Conservation (phyloP, 2,329 filamentous ascomycete species). For the Colletotrichum tropicale region DNA sequence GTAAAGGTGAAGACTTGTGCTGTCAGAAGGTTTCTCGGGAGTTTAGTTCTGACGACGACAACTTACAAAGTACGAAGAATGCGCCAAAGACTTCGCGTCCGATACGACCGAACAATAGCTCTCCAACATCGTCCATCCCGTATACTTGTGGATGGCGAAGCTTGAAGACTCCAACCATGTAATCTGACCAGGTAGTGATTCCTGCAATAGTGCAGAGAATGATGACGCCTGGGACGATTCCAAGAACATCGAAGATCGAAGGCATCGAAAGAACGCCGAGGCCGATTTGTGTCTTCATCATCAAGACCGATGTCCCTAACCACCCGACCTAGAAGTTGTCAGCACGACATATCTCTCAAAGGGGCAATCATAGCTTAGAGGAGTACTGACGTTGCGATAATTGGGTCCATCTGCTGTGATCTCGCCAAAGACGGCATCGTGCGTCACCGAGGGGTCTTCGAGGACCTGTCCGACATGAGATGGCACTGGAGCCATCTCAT, state of each 20-base stretch:
- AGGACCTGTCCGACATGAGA: neutral
- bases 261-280: constrained; percentile 53
- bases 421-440: constrained; percentile 39
- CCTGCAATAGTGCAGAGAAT: constrained; percentile 39
- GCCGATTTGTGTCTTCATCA: constrained; percentile 50
- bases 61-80: constrained; percentile 36
- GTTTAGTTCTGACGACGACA: neutral
- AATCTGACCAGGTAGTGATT: constrained; percentile 53
- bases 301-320: constrained; percentile 44
- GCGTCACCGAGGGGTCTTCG: neutral
- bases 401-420: constrained; percentile 22
- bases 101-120: constrained; percentile 48
- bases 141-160: constrained; percentile 52
- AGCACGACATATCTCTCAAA: neutral
- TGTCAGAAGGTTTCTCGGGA: neutral
- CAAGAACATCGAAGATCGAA: constrained; percentile 45
- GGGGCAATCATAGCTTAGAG: constrained; percentile 32
- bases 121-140: constrained; percentile 54
- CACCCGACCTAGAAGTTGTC: constrained; percentile 39
- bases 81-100: constrained; percentile 46
- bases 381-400: constrained; percentile 3
- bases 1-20: constrained; percentile 25
- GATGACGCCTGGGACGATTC: constrained; percentile 51
- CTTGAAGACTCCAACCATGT: constrained; percentile 54
- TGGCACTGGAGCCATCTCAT: neutral